phyloP scores from a whole-genome alignment of 306 rosid genomes.

The Ormosia emarginata region DNA sequence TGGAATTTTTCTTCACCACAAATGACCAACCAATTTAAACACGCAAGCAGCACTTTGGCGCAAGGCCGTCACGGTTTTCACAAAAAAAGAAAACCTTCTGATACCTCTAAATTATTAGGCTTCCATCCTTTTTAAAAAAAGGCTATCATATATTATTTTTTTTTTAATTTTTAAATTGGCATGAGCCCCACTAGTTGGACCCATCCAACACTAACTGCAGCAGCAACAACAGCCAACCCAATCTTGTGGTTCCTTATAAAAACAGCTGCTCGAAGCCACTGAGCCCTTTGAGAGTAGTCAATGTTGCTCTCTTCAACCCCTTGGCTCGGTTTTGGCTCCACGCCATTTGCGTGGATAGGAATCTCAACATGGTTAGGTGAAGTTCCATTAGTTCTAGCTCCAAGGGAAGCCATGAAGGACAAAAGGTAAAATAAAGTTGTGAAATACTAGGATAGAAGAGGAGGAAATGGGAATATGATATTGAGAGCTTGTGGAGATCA shows the following conservation, averaged over 20 bases:
- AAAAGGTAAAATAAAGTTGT: background rate
- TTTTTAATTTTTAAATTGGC: no score
- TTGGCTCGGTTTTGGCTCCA: slow-evolving; percentile 25
- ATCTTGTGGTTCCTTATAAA: slow-evolving; percentile 37
- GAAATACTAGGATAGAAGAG: background rate
- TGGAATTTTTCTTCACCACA: no score
- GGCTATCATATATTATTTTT: no score
- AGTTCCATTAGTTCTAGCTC: slow-evolving; percentile 20
- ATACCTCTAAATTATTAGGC: no score
- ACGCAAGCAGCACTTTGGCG: no score
- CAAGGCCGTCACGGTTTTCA: no score
- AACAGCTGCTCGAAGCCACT: slow-evolving; percentile 68
- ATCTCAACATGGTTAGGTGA: slow-evolving; percentile 37
- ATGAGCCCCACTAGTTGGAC: no score
- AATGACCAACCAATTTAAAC: no score
- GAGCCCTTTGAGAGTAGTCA: slow-evolving; percentile 57
- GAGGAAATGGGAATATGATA: slow-evolving; percentile 18
- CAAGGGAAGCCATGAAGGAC: slow-evolving; percentile 47
- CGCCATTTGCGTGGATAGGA: slow-evolving; percentile 15
- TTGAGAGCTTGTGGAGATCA: slow-evolving; percentile 47
- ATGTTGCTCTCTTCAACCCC: slow-evolving; percentile 4
- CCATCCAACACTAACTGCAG: no score
- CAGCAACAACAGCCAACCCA: slow-evolving; percentile 47
- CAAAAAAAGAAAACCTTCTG: no score
- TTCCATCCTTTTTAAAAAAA: no score